Base-by-base conservation (phyloP, 2,329 filamentous ascomycete species). In the Exophiala spinifera region DNA sequence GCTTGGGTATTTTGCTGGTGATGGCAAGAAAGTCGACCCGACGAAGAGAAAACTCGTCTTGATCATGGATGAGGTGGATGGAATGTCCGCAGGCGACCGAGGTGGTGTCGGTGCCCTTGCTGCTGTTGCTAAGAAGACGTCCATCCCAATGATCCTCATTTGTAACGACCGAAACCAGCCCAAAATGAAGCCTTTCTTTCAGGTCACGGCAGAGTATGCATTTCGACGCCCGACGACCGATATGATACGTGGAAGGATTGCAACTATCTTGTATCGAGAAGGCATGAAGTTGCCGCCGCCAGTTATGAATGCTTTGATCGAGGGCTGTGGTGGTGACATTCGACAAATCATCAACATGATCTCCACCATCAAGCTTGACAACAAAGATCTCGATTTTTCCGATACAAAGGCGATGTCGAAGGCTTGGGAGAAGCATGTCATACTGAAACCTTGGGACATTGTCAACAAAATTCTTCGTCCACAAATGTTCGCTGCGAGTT, bases 321-420 rank as follows among this genome's bases (percentile, higher is more conserved):
- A 97, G 72, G 94, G 94, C 17, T 95, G 88, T 60, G 89, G 92
- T 71, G 90, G 94, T 52, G 94, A 99, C 69, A 99, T 99, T 60
- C 86, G 94, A 36, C 94, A 97, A 72, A 91, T 97, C 57, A 94
- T 99, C 73, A 99, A 99, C 74, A 99, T 99, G 94, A 80, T 99
- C 51, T 89, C 91, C 0, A 95, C 94, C 0, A 88, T 91, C 46
- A 97, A 96, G 70, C 79, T 99, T 4, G 92, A 96, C 63, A 85
- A 90, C 66, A 78, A 79, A 17, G 60, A 62, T 37, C 97, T 84
- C 64, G 57, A 61, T 34, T 97, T 84, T 64, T 88, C 95, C 65
- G 80, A 95, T 67, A 85, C 89, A 66, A 96, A 96, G 71, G 79
- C 87, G 51, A 96, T 99, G 92, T 90, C 90, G 4, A 96, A 96